Conservation (phyloP, 305 asterid species). For the Fraxinus ornus region DNA sequence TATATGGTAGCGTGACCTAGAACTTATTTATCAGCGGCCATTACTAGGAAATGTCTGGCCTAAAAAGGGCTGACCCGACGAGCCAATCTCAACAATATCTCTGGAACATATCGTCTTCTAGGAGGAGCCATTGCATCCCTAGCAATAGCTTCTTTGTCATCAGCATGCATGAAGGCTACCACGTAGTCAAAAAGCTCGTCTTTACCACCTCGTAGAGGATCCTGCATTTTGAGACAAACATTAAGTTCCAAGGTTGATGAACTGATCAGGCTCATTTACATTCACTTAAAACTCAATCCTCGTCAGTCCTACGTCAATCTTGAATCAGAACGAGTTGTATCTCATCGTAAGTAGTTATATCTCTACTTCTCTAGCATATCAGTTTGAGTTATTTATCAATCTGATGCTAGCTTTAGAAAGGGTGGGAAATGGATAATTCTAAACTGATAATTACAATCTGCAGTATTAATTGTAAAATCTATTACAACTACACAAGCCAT, state of each 20-base stretch:
- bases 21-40: slow-evolving; percentile 13
- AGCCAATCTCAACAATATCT: slow-evolving; percentile 67
- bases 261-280: not conserved
- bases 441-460: not conserved
- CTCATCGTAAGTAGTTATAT: not conserved
- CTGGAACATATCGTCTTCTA: slow-evolving; percentile 77
- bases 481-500: slow-evolving; percentile 49
- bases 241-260: slow-evolving; percentile 6
- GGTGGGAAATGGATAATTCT: not conserved
- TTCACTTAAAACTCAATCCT: not conserved
- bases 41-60: not conserved
- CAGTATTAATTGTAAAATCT: not conserved
- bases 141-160: slow-evolving; percentile 69
- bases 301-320: not conserved
- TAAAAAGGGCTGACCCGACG: slow-evolving; percentile 77
- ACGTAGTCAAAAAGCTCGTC: slow-evolving; percentile 81
- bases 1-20: not conserved
- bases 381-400: not conserved
- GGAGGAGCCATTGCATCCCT: slow-evolving; percentile 74
- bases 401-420: slow-evolving; percentile 1
- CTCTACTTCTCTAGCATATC: not conserved
- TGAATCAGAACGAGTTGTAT: not conserved
- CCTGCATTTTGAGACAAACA: slow-evolving; percentile 44
- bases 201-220: slow-evolving; percentile 93
- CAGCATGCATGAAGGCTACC: slow-evolving; percentile 64